These are phyloP conservation scores for Phanerochaete carnosa DNA, from an alignment of 768 basidiomycete species.

Conservation along the genomic window DNA sequence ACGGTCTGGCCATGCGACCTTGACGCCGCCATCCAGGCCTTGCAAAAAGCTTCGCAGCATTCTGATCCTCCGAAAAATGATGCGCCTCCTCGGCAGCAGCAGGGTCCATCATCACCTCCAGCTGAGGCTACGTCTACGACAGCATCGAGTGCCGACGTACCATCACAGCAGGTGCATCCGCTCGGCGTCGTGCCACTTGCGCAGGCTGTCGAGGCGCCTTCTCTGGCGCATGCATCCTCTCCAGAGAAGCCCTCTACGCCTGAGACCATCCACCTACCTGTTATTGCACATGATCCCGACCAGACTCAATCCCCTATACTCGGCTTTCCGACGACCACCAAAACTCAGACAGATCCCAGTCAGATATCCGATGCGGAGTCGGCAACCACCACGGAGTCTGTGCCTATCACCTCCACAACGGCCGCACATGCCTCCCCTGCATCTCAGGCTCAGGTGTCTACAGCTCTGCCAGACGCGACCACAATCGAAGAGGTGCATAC, in stretches of 20 bases:
- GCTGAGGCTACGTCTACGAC: conserved; percentile 25
- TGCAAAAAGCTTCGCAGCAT: conserved; percentile 28
- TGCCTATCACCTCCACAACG: not conserved
- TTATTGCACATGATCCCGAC: conserved; percentile 1
- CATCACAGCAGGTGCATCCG: conserved; percentile 20
- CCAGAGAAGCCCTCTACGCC: conserved; percentile 10
- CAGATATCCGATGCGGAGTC: not conserved
- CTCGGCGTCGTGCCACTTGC: conserved; percentile 6
- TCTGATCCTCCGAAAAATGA: conserved; percentile 6
- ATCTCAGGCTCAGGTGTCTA: not conserved
- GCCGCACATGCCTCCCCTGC: not conserved
- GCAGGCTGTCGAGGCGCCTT: conserved; percentile 16
- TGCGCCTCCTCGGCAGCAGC: conserved; percentile 16
- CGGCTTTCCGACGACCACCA: not conserved
- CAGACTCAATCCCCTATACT: not conserved
- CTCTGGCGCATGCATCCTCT: conserved; percentile 10
- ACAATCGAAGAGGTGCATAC: not conserved
- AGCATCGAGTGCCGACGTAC: conserved; percentile 18
- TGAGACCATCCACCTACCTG: not conserved
- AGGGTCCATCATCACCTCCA: conserved; percentile 13
- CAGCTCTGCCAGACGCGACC: not conserved
- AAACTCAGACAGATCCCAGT: not conserved
- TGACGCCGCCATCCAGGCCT: conserved; percentile 54
- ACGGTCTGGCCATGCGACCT: conserved; percentile 76
- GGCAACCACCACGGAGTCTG: not conserved